These are phyloP conservation scores for Penicillium mononematosum DNA, from an alignment of 495 filamentous ascomycete species.

Conservation along the genomic window DNA sequence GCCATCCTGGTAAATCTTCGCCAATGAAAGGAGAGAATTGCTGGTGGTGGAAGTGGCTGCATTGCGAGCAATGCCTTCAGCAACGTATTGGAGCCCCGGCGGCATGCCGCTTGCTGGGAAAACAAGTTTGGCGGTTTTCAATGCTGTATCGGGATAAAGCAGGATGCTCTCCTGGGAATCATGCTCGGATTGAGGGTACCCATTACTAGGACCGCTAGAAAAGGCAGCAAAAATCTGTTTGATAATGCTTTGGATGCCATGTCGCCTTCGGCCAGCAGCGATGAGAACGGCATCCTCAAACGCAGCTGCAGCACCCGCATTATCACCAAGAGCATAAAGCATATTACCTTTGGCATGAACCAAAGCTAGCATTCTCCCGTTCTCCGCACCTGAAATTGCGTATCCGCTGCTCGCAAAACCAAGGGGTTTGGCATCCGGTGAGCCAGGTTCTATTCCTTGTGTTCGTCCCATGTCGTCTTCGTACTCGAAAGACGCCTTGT, in stretches of 20 bases:
- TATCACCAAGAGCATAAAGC: conserved; percentile 89
- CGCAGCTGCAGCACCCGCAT: conserved; percentile 76
- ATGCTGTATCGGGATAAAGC: conserved; percentile 77
- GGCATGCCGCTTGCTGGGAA: conserved; percentile 77
- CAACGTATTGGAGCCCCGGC: conserved; percentile 76
- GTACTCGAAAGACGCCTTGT: conserved; percentile 58
- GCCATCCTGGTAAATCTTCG: conserved; percentile 99
- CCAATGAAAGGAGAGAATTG: conserved; percentile 90
- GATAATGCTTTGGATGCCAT: conserved; percentile 78
- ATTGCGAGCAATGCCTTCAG: conserved; percentile 68
- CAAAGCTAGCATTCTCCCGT: conserved; percentile 87
- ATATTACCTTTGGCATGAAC: conserved; percentile 98
- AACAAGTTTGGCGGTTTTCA: conserved; percentile 79
- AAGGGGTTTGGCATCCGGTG: conserved; percentile 34
- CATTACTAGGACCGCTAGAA: conserved; percentile 36
- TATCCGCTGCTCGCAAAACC: conserved; percentile 85
- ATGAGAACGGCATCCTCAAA: conserved; percentile 96
- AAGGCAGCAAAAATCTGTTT: conserved; percentile 76
- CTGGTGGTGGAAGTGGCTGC: conserved; percentile 91
- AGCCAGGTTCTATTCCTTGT: conserved; percentile 26
- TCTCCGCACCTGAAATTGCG: conserved; percentile 81
- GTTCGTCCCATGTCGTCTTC: conserved; percentile 45
- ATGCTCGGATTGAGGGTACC: conserved; percentile 28
- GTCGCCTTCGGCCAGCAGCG: conserved; percentile 68
- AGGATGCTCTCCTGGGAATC: conserved; percentile 62